Evolutionary conservation across 805 yeast species (phyloP).

Genomic region (Kockiozyma suomiensis): DNA sequence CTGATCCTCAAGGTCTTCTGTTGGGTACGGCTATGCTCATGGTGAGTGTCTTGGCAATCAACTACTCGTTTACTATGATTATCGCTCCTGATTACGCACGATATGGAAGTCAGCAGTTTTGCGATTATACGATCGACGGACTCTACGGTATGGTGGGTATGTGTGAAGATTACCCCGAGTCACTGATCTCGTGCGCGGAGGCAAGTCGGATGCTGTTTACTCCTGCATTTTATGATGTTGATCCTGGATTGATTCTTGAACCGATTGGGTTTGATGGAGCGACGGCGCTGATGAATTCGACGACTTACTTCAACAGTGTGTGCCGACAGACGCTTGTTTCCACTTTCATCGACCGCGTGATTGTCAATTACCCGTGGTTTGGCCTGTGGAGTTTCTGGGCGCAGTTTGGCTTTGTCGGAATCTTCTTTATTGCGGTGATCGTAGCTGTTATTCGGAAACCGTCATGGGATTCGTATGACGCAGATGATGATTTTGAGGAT

Average conservation of each 20-base stretch:
- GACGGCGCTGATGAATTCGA: not conserved
- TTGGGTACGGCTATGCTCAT: slow-evolving; percentile 33
- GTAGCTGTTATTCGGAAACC: slow-evolving; percentile 30
- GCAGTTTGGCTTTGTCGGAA: slow-evolving; percentile 32
- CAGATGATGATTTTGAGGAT: slow-evolving; percentile 28
- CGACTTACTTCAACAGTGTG: slow-evolving; percentile 26
- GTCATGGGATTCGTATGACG: slow-evolving; percentile 28
- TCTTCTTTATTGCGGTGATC: slow-evolving; percentile 25
- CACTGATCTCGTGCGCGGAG: slow-evolving; percentile 30
- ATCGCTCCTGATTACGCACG: slow-evolving; percentile 35
- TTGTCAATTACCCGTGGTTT: slow-evolving; percentile 34
- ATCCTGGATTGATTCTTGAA: slow-evolving; percentile 15
- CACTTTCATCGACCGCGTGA: slow-evolving; percentile 32
- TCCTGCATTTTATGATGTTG: slow-evolving; percentile 1
- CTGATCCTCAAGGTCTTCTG: slow-evolving; percentile 34
- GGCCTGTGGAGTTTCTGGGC: slow-evolving; percentile 35
- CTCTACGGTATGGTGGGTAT: slow-evolving; percentile 31
- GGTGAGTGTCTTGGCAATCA: slow-evolving; percentile 34
- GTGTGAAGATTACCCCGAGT: slow-evolving; percentile 28
- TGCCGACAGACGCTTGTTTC: slow-evolving; percentile 34
- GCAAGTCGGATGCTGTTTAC: slow-evolving; percentile 27
- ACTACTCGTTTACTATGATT: slow-evolving; percentile 31
- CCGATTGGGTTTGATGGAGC: slow-evolving; percentile 6
- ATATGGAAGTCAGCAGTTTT: slow-evolving; percentile 33
- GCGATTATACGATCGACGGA: slow-evolving; percentile 28